Evolutionary conservation across 2,329 filamentous ascomycete species (phyloP).

Genomic region (Ampelomyces quisqualis): DNA sequence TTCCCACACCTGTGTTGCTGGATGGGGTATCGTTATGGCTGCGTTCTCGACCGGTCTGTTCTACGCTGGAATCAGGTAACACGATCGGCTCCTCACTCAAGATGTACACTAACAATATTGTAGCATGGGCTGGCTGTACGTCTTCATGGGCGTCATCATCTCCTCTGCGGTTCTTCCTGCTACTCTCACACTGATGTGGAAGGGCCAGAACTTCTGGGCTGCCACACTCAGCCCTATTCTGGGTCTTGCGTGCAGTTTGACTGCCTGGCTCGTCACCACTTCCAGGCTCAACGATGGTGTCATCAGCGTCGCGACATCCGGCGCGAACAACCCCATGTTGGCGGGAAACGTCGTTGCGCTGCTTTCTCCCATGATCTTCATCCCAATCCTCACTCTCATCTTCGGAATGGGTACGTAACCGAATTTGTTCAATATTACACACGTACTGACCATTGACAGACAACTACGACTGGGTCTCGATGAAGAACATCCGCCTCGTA

Average conservation of each 20-base stretch:
- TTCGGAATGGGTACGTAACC: constrained; percentile 52
- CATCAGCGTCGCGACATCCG: constrained; percentile 50
- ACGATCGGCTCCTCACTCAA: not conserved
- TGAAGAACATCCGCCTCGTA: constrained; percentile 73
- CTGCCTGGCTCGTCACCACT: constrained; percentile 46
- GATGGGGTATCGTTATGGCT: constrained; percentile 78
- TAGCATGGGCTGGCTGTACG: constrained; percentile 79
- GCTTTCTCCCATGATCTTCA: constrained; percentile 71
- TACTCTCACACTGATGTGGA: constrained; percentile 77
- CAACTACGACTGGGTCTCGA: constrained; percentile 81
- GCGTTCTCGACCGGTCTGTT: constrained; percentile 71
- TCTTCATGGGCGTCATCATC: constrained; percentile 91
- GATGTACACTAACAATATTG: not conserved
- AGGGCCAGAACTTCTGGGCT: constrained; percentile 73
- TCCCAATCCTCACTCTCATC: constrained; percentile 69
- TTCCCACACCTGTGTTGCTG: constrained; percentile 70
- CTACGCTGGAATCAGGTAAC: constrained; percentile 34
- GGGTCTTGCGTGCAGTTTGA: constrained; percentile 67
- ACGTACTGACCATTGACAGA: constrained; percentile 67
- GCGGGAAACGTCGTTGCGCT: constrained; percentile 82
- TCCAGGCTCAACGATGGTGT: constrained; percentile 37
- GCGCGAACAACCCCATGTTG: constrained; percentile 77
- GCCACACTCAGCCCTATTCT: constrained; percentile 67
- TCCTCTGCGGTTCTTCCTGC: constrained; percentile 81
- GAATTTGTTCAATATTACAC: not conserved